Evolutionary conservation across 352 stramenopile genomes (phyloP).

Genomic region (Lagenidium giganteum): DNA sequence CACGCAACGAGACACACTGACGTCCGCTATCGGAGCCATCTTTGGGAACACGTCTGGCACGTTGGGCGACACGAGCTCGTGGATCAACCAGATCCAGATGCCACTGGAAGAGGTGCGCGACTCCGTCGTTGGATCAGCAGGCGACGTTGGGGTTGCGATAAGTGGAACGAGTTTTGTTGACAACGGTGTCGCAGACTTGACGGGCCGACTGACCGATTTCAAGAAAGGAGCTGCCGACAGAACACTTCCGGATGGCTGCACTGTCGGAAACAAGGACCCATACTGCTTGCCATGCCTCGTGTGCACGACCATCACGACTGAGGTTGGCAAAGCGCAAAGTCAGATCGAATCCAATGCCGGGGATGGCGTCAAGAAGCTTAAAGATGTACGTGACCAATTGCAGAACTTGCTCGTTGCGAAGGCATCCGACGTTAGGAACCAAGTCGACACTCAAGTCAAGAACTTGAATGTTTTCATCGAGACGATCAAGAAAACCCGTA

Average conservation of each 20-base stretch:
- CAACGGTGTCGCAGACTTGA: conserved; percentile 23
- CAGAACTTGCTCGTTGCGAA: conserved; percentile 32
- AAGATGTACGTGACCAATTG: conserved; percentile 25
- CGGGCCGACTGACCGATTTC: conserved; percentile 23
- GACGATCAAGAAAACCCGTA: conserved; percentile 26
- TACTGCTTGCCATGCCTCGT: conserved; percentile 29
- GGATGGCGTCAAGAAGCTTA: conserved; percentile 24
- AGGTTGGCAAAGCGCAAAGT: conserved; percentile 14
- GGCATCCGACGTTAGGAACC: conserved; percentile 25
- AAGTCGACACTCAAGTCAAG: conserved; percentile 27
- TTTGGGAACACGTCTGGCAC: conserved; percentile 36
- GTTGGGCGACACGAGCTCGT: conserved; percentile 27
- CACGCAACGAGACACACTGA: conserved; percentile 48
- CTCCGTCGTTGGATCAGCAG: conserved; percentile 28
- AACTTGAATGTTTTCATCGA: conserved; percentile 19
- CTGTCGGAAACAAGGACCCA: conserved; percentile 6
- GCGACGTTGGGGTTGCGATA: conserved; percentile 23
- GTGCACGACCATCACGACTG: conserved; percentile 32
- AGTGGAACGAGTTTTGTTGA: conserved; percentile 41
- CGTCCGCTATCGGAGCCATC: conserved; percentile 29
- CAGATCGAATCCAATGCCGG: conserved; percentile 39
- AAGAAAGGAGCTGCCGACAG: conserved; percentile 14
- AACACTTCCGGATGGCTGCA: conserved; percentile 29
- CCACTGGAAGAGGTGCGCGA: conserved; percentile 44
- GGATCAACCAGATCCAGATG: conserved; percentile 29